Evolutionary conservation across 1,284 basidiomycete species (phyloP).

Genomic region (Puccinia triticina): DNA sequence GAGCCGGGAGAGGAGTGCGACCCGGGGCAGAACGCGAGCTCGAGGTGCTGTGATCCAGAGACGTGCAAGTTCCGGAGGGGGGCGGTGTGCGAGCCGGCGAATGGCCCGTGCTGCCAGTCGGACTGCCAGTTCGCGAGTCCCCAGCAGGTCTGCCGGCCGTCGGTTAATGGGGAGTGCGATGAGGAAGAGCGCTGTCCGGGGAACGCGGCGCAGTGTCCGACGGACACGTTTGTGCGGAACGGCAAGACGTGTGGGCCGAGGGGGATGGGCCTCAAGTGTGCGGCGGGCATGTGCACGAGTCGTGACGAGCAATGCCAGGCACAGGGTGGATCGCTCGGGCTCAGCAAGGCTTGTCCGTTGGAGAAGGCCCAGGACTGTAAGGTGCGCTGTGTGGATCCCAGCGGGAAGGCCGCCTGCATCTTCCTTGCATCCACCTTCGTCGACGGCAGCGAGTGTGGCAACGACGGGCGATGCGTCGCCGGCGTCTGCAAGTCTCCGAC

Average conservation of each 20-base stretch:
- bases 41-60: conserved; percentile 72
- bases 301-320: conserved; percentile 75
- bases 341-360: conserved; percentile 69
- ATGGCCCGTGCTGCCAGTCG: conserved; percentile 74
- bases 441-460: conserved; percentile 65
- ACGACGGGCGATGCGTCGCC: conserved; percentile 65
- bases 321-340: conserved; percentile 71
- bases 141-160: conserved; percentile 70
- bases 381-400: conserved; percentile 37
- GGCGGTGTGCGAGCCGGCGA: conserved; percentile 78
- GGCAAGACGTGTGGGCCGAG: conserved; percentile 67
- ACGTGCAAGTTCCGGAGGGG: conserved; percentile 77
- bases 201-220: conserved; percentile 72
- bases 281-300: conserved; percentile 81
- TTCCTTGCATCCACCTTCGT: conserved; percentile 14
- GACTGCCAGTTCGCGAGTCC: conserved; percentile 72
- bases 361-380: conserved; percentile 53
- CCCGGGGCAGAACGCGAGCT: conserved; percentile 70
- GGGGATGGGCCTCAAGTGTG: conserved; percentile 70
- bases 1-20: conserved; percentile 80
- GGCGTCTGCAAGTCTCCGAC: conserved; percentile 72
- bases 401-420: conserved; percentile 41
- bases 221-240: conserved; percentile 70
- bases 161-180: conserved; percentile 74
- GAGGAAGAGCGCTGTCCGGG: conserved; percentile 78